Conservation (phyloP, 2,329 filamentous ascomycete species). For the Tolypocladium ovalisporum region DNA sequence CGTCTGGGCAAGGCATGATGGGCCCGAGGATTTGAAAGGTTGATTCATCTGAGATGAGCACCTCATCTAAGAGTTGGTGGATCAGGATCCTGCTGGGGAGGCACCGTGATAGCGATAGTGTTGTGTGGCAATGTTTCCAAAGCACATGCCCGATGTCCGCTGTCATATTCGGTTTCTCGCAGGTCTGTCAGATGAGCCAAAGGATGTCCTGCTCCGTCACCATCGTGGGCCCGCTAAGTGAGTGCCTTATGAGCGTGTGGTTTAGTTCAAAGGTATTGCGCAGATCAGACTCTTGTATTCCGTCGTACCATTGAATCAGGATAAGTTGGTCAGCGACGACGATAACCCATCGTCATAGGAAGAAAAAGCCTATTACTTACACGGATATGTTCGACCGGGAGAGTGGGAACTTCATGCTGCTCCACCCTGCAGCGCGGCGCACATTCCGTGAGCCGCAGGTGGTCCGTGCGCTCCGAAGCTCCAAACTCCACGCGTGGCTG, state of each 20-base stretch:
- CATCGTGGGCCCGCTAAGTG: not conserved
- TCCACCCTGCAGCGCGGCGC: not conserved
- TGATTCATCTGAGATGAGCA: not conserved
- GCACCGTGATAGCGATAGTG: not conserved
- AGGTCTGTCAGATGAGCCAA: not conserved
- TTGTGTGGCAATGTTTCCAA: not conserved
- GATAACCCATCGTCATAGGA: too few relatives aligned
- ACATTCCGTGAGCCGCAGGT: not conserved
- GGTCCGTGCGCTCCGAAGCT: constrained; percentile 1
- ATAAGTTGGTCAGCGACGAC: too few relatives aligned
- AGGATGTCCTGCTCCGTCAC: not conserved
- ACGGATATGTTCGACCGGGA: too few relatives aligned
- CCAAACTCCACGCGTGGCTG: not conserved
- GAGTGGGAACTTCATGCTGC: too few relatives aligned
- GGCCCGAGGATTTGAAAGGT: not conserved
- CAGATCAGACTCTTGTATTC: too few relatives aligned
- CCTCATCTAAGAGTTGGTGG: not conserved
- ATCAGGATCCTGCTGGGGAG: not conserved
- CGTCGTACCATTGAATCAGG: too few relatives aligned
- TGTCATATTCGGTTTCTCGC: not conserved
- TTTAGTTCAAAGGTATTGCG: too few relatives aligned
- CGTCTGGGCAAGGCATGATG: not conserved
- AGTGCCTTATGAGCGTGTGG: too few relatives aligned
- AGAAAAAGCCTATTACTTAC: too few relatives aligned
- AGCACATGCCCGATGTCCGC: not conserved